phyloP scores from a whole-genome alignment of 331 rosid genomes.

The Spiraea crenata region DNA sequence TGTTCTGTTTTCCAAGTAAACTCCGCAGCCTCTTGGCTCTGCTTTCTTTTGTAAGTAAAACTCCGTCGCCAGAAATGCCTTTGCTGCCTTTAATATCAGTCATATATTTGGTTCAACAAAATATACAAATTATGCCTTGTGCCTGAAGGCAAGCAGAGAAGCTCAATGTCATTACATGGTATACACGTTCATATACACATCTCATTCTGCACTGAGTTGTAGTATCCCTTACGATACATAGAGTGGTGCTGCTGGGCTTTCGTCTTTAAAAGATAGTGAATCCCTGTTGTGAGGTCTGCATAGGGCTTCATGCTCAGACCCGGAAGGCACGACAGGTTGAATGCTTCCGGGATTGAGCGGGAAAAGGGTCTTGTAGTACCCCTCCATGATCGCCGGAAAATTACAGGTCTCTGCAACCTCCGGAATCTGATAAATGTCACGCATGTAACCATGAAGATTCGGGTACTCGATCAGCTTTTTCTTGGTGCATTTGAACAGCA shows the following conservation, averaged over 20 bases:
- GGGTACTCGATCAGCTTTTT: conserved; percentile 68
- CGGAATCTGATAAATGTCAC: conserved; percentile 85
- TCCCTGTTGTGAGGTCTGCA: conserved; percentile 58
- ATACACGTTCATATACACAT: neutral
- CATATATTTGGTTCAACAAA: neutral
- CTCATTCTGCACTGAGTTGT: neutral
- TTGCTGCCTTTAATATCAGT: neutral
- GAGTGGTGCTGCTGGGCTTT: neutral
- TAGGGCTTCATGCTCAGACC: conserved; percentile 48
- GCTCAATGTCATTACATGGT: neutral
- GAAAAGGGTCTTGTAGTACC: conserved; percentile 71
- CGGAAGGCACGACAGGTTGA: conserved; percentile 59
- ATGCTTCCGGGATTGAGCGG: conserved; percentile 89
- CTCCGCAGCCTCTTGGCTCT: too few relatives aligned
- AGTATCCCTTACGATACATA: neutral
- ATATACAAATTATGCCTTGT: neutral
- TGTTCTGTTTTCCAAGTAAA: too few relatives aligned
- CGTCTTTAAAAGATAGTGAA: conserved; percentile 26
- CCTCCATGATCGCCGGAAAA: conserved; percentile 68
- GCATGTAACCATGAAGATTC: conserved; percentile 68
- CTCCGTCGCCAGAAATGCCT: neutral
- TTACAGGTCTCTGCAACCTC: conserved; percentile 82
- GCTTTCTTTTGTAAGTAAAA: neutral
- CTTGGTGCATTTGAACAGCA: conserved; percentile 83
- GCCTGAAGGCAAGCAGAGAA: neutral